Base-by-base conservation (phyloP, 2,329 filamentous ascomycete genomes). In the Xylaria sp. region DNA sequence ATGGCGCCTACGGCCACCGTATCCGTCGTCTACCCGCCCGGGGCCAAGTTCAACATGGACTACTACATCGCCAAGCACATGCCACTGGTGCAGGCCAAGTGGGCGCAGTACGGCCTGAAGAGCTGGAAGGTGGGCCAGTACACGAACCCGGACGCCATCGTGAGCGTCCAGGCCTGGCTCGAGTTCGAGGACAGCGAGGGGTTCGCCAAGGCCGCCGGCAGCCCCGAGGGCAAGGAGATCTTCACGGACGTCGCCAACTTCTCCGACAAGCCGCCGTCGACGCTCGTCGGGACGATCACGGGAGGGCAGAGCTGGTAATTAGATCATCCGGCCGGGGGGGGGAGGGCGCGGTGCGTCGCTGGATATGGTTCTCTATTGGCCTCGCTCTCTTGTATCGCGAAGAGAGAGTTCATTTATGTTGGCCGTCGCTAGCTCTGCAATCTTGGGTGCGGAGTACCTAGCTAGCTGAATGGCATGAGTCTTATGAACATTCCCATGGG, bases 21-120 rank as follows among this genome's bases (percentile, higher is more conserved):
- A 48, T 65, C 64, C 24, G 65, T 74, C 22, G 50, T 75, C 39
- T 81, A 80, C 64, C 75, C 77, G 3, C 64, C 68, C 44, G 72
- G 67, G n/a, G 62, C 66, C 37, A 69, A 67, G 55, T 81, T 81
- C 69, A 66, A 81, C 68, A 67, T 78, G 59, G 70, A 77, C 29
- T 81, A 81, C 72, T 82, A 80, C 63, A 62, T 79, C 37, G 50
- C 62, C 2, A 72, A 57, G 18, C 78, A 81, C 69, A 77, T 81
- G 73, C 71, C 74, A 1, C 65, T 81, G 2, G 74, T 74, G 16
- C 54, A 64, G 22, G 67, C 72, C 44, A 56, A 61, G 21, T 80
- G 77, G 77, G 56, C 49, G 1, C 54, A 63, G 1, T 60, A 68
- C 45, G 78, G 78, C 39, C 65, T 81, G 3, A 70, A 70, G 64